Evolutionary conservation across 148 eudicot species (phyloP).

Genomic region (Rhododendron williamsianum): DNA sequence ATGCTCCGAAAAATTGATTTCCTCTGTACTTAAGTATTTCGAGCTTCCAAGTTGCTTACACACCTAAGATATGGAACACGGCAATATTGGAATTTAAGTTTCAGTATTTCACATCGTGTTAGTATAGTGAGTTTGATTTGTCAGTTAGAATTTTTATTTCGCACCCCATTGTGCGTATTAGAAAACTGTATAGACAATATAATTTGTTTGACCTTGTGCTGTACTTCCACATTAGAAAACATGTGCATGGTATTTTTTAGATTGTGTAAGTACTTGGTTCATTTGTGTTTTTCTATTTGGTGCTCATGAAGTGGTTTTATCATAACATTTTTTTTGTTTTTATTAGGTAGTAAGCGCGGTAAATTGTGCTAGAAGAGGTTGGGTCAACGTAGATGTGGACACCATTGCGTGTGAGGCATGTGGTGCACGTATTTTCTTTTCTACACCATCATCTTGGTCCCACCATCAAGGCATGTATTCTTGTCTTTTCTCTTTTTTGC

Average conservation of each 20-base stretch:
- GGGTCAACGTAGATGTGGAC: constrained; percentile 82
- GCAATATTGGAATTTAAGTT: neutral
- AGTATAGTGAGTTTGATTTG: neutral
- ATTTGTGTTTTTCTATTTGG: neutral
- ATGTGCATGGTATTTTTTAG: neutral
- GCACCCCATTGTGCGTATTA: neutral
- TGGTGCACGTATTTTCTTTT: constrained; percentile 71
- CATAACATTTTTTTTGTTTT: neutral
- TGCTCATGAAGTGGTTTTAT: neutral
- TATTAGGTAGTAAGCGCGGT: constrained; percentile 77
- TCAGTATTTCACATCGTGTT: neutral
- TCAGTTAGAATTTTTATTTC: neutral
- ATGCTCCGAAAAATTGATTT: neutral
- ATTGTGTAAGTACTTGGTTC: neutral
- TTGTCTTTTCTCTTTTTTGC: neutral
- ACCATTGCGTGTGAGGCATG: constrained; percentile 84
- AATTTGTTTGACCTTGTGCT: neutral
- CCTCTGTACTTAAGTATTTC: neutral
- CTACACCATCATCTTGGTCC: constrained; percentile 80
- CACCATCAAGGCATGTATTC: constrained; percentile 52
- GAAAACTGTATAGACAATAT: neutral
- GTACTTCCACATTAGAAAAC: neutral
- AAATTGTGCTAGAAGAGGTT: constrained; percentile 90
- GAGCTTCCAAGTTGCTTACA: neutral
- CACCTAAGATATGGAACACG: neutral